Conservation (phyloP, 2,329 filamentous ascomycete species). For the Hymenoscyphus repandus region DNA sequence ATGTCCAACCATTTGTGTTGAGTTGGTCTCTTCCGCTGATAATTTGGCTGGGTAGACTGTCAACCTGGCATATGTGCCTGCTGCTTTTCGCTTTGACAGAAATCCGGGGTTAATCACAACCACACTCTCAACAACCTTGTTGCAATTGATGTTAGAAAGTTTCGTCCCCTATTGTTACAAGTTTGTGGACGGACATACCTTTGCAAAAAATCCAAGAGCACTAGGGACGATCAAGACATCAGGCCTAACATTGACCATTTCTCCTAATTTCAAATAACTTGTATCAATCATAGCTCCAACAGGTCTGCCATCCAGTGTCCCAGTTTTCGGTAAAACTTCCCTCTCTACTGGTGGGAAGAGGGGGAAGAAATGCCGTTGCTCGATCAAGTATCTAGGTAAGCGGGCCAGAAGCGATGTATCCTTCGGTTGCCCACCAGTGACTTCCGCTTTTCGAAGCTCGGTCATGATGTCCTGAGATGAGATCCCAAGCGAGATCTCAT, state of each 20-base stretch:
- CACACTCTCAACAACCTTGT: conserved; percentile 82
- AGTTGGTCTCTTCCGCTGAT: conserved; percentile 51
- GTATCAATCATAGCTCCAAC: conserved; percentile 78
- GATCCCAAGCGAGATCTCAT: conserved; percentile 78
- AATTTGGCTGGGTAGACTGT: conserved; percentile 62
- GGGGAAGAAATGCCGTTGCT: conserved; percentile 88
- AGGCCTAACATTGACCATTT: conserved; percentile 81
- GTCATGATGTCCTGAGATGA: conserved; percentile 80
- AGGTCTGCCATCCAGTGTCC: conserved; percentile 52
- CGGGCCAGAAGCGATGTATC: conserved; percentile 47
- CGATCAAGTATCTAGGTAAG: conserved; percentile 71
- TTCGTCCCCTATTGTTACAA: no score
- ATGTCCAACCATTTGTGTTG: conserved; percentile 59
- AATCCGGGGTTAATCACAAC: conserved; percentile 86
- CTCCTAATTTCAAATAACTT: conserved; percentile 79
- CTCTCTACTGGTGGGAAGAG: conserved; percentile 77
- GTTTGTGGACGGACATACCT: conserved; percentile 53
- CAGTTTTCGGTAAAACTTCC: conserved; percentile 59
- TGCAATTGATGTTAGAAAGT: no score
- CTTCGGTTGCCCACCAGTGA: conserved; percentile 48
- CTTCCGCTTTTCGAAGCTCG: conserved; percentile 73
- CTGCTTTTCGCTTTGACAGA: conserved; percentile 75
- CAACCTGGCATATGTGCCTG: conserved; percentile 83
- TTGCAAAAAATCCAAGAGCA: conserved; percentile 78
- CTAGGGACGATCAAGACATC: conserved; percentile 84